These are phyloP conservation scores for Calocybe gangraenosa DNA, from an alignment of 768 basidiomycete genomes.

Conservation along the genomic window DNA sequence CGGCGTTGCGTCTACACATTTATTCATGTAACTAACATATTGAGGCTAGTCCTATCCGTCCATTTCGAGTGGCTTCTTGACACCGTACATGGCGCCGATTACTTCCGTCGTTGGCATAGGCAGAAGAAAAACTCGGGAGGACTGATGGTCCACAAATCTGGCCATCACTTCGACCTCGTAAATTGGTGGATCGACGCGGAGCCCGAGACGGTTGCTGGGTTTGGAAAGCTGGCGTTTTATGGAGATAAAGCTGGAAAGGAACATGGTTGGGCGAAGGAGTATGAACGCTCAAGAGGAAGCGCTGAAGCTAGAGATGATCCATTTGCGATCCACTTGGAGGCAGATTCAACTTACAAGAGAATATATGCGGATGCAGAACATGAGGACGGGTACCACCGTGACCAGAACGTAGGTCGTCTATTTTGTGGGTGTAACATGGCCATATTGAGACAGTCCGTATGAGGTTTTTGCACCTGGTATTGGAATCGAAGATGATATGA, in stretches of 20 bases:
- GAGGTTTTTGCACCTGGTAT: conserved; percentile 37
- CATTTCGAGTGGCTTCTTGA: conserved; percentile 53
- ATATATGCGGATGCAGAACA: conserved; percentile 43
- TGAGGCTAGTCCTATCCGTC: conserved; percentile 35
- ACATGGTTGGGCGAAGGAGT: conserved; percentile 43
- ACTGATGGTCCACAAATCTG: conserved; percentile 42
- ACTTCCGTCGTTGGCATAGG: conserved; percentile 48
- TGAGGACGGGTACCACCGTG: conserved; percentile 46
- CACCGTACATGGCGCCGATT: conserved; percentile 49
- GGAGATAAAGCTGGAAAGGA: conserved; percentile 40
- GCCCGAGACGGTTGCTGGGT: conserved; percentile 41
- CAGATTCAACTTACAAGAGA: conserved; percentile 36
- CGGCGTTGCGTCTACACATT: background rate
- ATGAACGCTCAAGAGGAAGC: conserved; percentile 38
- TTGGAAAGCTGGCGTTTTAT: conserved; percentile 45
- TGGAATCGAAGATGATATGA: conserved; percentile 51
- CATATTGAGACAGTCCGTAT: too few species aligned
- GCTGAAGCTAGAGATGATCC: conserved; percentile 41
- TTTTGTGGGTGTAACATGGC: background rate
- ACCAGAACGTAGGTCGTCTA: conserved; percentile 36
- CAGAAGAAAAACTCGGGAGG: conserved; percentile 41
- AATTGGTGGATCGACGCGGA: conserved; percentile 51
- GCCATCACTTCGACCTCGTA: conserved; percentile 48
- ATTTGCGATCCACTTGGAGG: conserved; percentile 45
- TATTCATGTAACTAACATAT: background rate